A percentile compares a stretch with the other conserved stretches of the same genome.
Conservation (phyloP, 2,329 filamentous ascomycete species). For the Mycosphaerella sp. region DNA sequence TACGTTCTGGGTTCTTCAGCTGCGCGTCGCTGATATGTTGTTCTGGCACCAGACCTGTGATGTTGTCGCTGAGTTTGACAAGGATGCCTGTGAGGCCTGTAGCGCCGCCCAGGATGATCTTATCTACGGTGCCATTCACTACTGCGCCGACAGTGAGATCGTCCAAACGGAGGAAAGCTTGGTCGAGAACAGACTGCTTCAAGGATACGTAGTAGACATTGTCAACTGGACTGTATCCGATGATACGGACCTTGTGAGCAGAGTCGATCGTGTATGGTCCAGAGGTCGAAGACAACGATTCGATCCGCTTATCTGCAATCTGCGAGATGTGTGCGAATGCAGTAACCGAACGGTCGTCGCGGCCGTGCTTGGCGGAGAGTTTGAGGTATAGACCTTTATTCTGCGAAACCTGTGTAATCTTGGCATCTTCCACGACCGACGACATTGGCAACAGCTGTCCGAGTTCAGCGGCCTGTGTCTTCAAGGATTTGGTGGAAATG, state of each 20-base stretch:
- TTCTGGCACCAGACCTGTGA: slow-evolving; percentile 81
- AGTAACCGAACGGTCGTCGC: slow-evolving; percentile 7
- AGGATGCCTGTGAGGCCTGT: slow-evolving; percentile 76
- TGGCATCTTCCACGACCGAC: slow-evolving; percentile 68
- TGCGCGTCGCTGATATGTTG: slow-evolving; percentile 83
- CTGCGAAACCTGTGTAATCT: slow-evolving; percentile 70
- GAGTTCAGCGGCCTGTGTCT: slow-evolving; percentile 24
- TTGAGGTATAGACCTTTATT: slow-evolving; percentile 77
- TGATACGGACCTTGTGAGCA: slow-evolving; percentile 70
- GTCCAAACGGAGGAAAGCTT: slow-evolving; percentile 84
- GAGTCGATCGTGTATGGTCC: slow-evolving; percentile 75
- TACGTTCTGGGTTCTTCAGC: slow-evolving; percentile 89
- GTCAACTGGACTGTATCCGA: slow-evolving; percentile 83
- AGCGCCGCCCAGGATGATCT: slow-evolving; percentile 70
- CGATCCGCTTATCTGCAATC: slow-evolving; percentile 83
- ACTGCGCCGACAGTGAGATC: slow-evolving; percentile 77
- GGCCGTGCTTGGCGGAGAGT: slow-evolving; percentile 41
- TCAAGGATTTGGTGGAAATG: slow-evolving; percentile 27
- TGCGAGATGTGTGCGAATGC: slow-evolving; percentile 91
- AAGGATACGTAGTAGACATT: slow-evolving; percentile 80
- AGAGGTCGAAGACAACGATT: slow-evolving; percentile 67
- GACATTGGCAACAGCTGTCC: slow-evolving; percentile 61
- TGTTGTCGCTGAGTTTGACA: slow-evolving; percentile 76
- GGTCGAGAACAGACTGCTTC: slow-evolving; percentile 73
- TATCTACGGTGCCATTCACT: slow-evolving; percentile 77